These are phyloP conservation scores for Stylosanthes scabra DNA, from an alignment of 331 rosid species.

Conservation along the genomic window DNA sequence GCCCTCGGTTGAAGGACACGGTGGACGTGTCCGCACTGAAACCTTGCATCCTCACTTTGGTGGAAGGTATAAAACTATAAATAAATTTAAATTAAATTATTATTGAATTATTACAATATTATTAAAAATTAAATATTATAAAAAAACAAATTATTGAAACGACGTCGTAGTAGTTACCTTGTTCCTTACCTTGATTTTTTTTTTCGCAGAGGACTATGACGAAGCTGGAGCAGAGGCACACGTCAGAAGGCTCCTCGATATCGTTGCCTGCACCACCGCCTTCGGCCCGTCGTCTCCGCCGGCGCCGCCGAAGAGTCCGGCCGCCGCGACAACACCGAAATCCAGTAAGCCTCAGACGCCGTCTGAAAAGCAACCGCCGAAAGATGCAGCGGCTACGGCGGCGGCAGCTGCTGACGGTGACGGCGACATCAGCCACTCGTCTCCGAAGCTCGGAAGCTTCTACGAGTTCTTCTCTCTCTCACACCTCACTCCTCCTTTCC, in stretches of 20 bases:
- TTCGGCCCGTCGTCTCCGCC: constrained; percentile 64
- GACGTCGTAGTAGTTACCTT: too few relatives aligned
- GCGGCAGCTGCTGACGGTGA: constrained; percentile 43
- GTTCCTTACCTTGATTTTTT: constrained; percentile 26
- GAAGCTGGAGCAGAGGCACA: constrained; percentile 75
- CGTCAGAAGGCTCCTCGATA: constrained; percentile 81
- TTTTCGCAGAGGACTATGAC: constrained; percentile 79
- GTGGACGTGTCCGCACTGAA: constrained; percentile 93
- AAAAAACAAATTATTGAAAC: not conserved
- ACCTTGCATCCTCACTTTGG: constrained; percentile 73
- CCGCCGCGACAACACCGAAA: constrained; percentile 36
- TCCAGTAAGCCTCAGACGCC: constrained; percentile 46
- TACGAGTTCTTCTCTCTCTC: constrained; percentile 96
- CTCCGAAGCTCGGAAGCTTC: constrained; percentile 83
- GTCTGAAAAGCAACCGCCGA: constrained; percentile 32
- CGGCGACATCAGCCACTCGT: constrained; percentile 75
- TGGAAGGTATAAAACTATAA: constrained; percentile 84
- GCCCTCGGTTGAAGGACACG: constrained; percentile 69
- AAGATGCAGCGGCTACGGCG: constrained; percentile 51
- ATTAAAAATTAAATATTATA: not conserved
- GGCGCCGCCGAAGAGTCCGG: constrained; percentile 48
- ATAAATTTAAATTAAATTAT: not conserved
- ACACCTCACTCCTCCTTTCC: constrained; percentile 85
- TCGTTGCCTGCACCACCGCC: constrained; percentile 87
- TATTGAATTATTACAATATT: not conserved